These are phyloP conservation scores for Leccinellum albellum DNA, from an alignment of 768 basidiomycete species.

Conservation along the genomic window DNA sequence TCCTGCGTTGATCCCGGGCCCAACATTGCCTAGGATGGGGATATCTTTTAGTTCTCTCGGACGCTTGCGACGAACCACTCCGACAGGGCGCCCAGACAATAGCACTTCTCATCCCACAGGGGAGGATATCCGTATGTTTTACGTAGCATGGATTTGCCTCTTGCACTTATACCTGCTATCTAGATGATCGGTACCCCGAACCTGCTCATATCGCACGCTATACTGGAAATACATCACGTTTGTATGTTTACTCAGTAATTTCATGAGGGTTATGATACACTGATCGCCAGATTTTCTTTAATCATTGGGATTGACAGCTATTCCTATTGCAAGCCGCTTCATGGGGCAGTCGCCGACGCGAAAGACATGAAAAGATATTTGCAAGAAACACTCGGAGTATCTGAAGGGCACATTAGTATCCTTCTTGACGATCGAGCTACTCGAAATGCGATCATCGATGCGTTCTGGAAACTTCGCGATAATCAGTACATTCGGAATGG, in stretches of 20 bases:
- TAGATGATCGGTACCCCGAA: background rate
- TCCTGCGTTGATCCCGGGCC: background rate
- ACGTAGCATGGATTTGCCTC: background rate
- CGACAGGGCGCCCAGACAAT: background rate
- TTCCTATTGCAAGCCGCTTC: slow-evolving; percentile 24
- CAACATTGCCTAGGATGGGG: background rate
- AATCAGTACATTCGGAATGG: slow-evolving; percentile 26
- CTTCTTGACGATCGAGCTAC: slow-evolving; percentile 38
- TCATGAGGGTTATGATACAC: no score
- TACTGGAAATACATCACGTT: background rate
- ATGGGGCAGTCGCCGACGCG: slow-evolving; percentile 39
- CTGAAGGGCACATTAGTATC: slow-evolving; percentile 32
- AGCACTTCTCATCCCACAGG: background rate
- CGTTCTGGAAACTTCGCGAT: slow-evolving; percentile 18
- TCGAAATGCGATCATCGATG: slow-evolving; percentile 31
- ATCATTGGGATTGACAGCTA: slow-evolving; percentile 45
- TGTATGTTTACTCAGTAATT: background rate
- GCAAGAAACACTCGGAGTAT: slow-evolving; percentile 25
- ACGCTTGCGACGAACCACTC: background rate
- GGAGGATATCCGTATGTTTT: background rate
- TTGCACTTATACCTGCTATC: background rate
- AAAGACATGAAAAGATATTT: slow-evolving; percentile 36
- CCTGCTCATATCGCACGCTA: background rate
- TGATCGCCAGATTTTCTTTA: slow-evolving; percentile 32
- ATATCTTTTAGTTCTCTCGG: background rate